Base-by-base conservation (phyloP, 2,329 filamentous ascomycete species). In the Magnaporthiopsis rhizophila region DNA sequence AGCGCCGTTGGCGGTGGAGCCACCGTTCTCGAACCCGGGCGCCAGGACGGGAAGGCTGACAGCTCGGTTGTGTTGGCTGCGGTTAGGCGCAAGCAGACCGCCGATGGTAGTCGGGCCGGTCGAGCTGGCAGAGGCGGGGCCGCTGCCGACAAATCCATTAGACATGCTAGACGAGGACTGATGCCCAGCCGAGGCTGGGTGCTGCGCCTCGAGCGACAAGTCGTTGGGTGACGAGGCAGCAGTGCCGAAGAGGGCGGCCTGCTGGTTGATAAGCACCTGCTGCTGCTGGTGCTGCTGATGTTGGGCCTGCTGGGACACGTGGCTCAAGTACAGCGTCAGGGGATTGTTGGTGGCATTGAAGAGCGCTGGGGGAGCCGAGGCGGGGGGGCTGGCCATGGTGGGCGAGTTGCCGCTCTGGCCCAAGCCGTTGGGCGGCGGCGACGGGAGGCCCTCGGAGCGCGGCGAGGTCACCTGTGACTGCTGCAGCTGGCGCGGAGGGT, bases 241-340 rank as follows among this genome's bases (percentile, higher is more conserved):
- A 66, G 89, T 88, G 67, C 89, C 90, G 73, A 94, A 97, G 68
- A 96, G 82, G 9, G 90, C 88, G 59, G 88, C 88, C 75, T 96
- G 92, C 72, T 95, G 91, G 45, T 86, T 87, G 64, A 85, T 84
- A 69, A 92, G 82, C 57, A 86, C 83, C 67, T 89, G 86, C 64
- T 90, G 86, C 68, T 92, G 88, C 38, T 89, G 83, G 66, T 91
- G 89, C 67, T 92, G 90, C 69, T 93, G 89, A 61, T 86, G 84
- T 68, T 91, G 89, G 21, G 86, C 84, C 71, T 90, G 86, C 67
- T 89, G 85, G 28, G 87, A 88, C 34, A 94, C 86, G 72, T 96
- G 92, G 76, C 88, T 94, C 65, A 97, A 83, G 74, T 97, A 98
- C 86, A 97, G 87, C 30, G 93, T 97, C 74, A 98, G 77, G 0